phyloP scores from a whole-genome alignment of 306 rosid genomes.

The Citrullus amarus region DNA sequence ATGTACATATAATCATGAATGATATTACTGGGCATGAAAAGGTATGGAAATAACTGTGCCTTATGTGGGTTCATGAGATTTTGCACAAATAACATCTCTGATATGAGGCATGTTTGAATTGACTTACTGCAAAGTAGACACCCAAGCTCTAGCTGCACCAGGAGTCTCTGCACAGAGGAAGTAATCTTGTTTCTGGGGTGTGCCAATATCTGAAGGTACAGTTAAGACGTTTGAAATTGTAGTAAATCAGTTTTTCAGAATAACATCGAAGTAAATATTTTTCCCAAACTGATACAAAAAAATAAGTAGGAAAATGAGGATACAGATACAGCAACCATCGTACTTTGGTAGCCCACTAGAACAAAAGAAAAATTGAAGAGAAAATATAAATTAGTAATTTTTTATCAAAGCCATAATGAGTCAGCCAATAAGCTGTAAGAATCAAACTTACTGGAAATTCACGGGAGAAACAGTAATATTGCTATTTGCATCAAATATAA shows the following conservation, averaged over 20 bases:
- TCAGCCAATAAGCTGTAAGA: slow-evolving; percentile 6
- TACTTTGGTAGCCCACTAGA: slow-evolving; percentile 82
- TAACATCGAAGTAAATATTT: background rate
- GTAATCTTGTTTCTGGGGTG: slow-evolving; percentile 94
- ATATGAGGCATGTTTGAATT: background rate
- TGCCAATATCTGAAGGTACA: slow-evolving; percentile 59
- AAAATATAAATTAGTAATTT: slow-evolving; percentile 12
- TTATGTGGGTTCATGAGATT: background rate
- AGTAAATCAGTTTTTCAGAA: background rate
- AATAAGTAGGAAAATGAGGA: slow-evolving; percentile 28
- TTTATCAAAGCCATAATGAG: background rate
- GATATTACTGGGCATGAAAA: background rate
- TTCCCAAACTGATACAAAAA: background rate
- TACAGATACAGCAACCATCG: slow-evolving; percentile 96
- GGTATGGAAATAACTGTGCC: background rate
- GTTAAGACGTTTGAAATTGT: slow-evolving; percentile 30
- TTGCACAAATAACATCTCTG: background rate
- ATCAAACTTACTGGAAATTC: slow-evolving; percentile 72
- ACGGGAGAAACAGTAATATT: slow-evolving; percentile 86
- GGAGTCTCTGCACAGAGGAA: slow-evolving; percentile 98
- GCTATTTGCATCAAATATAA: slow-evolving; percentile 82
- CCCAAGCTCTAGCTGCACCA: slow-evolving; percentile 99
- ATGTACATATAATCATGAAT: background rate
- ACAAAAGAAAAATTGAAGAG: slow-evolving; percentile 9
- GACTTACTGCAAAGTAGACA: slow-evolving; percentile 87